Evolutionary conservation across 495 filamentous ascomycete genomes (phyloP), one percentile per base, ranked within the genome.

Genomic region (Penicillium diatomitis): DNA sequence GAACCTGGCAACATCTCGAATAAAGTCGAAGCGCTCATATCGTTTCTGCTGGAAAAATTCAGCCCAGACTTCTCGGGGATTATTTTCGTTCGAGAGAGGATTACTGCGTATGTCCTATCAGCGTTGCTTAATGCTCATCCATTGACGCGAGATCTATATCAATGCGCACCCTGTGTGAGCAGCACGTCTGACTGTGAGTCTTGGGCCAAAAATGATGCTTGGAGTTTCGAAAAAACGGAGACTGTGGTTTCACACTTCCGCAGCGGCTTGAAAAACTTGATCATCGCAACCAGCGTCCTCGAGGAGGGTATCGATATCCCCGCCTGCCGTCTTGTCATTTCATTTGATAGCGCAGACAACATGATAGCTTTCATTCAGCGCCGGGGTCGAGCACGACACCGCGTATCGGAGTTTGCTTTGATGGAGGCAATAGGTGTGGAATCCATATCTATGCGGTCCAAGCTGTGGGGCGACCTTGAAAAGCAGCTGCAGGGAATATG

Each of bases 251-350:
- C 30, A 4, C 37, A 41, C 30, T 41, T 48, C 29, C 77, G 81
- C 20, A 54, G 54, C 3, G 85, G 87, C 28, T 68, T 65, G 27
- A 75, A 74, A 28, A 88, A 91, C 55, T 69, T 94, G 4, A 67
- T 94, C 27, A 65, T 94, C 29, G 79, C 86, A 3, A 92, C 88
- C 0, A 84, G 73, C 48, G 87, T 88, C 3, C 69, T 89, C 1
- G 88, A 94, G 63, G 88, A 94, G 64, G 88, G 88, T 1, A 86
- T 94, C 43, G 88, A 94, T 61, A 76, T 91, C 6, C 79, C 83
- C 3, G 81, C 79, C 9, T 92, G 88, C 60, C 84, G 90, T 59
- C 58, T 85, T 20, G 85, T 91, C 32, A 70, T 91, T 37, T 87
- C 85, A 58, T 88, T 89, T 57, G 79, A 89, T 42, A 59, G 69